Evolutionary conservation across 352 stramenopile genomes (phyloP), one percentile per base, ranked within the genome.

Genomic region (Blastocystis sp.): DNA sequence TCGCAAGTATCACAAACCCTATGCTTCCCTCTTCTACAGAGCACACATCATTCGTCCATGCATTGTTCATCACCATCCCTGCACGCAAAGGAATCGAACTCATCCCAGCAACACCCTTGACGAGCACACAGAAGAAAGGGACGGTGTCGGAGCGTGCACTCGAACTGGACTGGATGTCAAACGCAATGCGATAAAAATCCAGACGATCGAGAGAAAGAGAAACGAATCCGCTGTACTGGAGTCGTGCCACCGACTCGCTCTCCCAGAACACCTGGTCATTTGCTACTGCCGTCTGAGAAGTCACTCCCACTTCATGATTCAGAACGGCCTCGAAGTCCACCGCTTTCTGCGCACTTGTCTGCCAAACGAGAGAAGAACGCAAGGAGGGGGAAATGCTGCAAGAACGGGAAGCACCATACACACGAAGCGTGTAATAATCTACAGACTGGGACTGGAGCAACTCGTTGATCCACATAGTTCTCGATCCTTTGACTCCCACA

Each of bases 331-430:
- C 37, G 9, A 55, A 50, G 15, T 53, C 64, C 20, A 26, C 18
- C 29, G 20, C 18, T 8, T n/a, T 26, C 9, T 29, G 64, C 13
- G 34, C 20, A 41, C 23, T 53, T 15, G 64, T 55, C 11, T 26
- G n/a, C 64, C 34, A 76, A 13, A 55, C 15, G 34, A 55, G 41
- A 50, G 11, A 18, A 11, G 64, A 84, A 45, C 20, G n/a, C 20
- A 73, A 39, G 9, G 62, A 34, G 9, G 62, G 26, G 1, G 29
- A n/a, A 20, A 39, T 34, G 62, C 18, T 41, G 39, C 73, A 84
- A 13, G 73, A 84, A 15, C 73, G 45, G 13, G 73, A 84, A 2
- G 73, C n/a, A 3, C 43, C 55, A 53, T 66, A 84, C 41, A 84
- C 73, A 29, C 26, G 55, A 53, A 84, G 3, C 18, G 73, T 45